These are phyloP conservation scores for Ceratocystis cacaofunesta DNA, from an alignment of 2,329 filamentous ascomycete genomes.

Conservation along the genomic window DNA sequence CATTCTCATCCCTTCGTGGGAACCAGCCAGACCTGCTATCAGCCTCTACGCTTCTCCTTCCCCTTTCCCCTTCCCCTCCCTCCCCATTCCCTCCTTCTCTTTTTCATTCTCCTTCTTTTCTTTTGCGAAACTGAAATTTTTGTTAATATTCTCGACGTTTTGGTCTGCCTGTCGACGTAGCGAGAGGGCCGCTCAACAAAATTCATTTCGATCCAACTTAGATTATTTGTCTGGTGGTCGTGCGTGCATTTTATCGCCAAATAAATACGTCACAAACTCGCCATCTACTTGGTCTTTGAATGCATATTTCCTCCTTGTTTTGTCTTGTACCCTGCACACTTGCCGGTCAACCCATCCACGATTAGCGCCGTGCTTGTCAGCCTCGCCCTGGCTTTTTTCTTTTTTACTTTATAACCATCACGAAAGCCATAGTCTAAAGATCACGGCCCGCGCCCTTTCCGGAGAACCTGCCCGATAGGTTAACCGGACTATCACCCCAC, in stretches of 20 bases:
- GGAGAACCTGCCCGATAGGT: background rate
- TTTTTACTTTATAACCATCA: background rate
- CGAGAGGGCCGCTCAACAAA: background rate
- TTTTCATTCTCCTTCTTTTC: background rate
- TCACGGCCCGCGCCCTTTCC: background rate
- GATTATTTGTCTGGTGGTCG: background rate
- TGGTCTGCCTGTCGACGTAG: background rate
- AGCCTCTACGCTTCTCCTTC: background rate
- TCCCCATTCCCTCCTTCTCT: background rate
- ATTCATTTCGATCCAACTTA: background rate
- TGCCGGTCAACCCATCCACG: background rate
- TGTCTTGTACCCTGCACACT: background rate
- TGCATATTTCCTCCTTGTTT: background rate
- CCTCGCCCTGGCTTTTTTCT: background rate
- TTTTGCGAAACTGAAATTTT: background rate
- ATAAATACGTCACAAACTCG: background rate
- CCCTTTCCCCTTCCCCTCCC: background rate
- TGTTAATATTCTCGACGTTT: background rate
- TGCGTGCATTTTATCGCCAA: constrained; percentile 6
- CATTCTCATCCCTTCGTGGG: background rate
- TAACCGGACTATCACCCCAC: background rate
- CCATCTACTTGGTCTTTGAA: background rate
- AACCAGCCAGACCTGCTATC: background rate
- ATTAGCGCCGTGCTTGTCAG: background rate
- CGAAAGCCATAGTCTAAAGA: background rate